Evolutionary conservation across 176 grass and related monocot genomes (phyloP).

Genomic region (Avena sativa): DNA sequence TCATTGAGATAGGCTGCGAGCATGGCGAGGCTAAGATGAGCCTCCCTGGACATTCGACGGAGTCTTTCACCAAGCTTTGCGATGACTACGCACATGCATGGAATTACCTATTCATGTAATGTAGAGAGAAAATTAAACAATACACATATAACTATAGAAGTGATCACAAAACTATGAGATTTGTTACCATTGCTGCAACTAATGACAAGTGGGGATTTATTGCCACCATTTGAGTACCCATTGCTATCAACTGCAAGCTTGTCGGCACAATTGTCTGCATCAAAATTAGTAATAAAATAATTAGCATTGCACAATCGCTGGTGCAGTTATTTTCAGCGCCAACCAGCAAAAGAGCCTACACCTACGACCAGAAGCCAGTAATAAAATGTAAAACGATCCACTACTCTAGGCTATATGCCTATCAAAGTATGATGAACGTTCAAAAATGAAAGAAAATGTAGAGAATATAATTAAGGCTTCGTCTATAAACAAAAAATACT

Average conservation of each 20-base stretch:
- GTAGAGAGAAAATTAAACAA: conserved; percentile 39
- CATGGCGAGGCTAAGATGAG: conserved; percentile 59
- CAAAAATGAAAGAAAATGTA: not conserved
- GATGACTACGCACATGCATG: conserved; percentile 60
- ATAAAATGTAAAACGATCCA: not conserved
- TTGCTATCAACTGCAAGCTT: conserved; percentile 71
- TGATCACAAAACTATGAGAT: conserved; percentile 22
- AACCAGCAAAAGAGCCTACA: not conserved
- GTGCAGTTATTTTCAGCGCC: no score
- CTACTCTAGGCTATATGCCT: not conserved
- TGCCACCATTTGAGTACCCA: conserved; percentile 74
- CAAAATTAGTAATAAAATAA: conserved; percentile 39
- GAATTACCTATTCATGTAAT: conserved; percentile 56
- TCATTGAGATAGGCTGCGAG: conserved; percentile 79
- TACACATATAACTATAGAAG: not conserved
- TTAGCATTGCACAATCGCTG: not conserved
- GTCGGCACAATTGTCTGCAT: conserved; percentile 69
- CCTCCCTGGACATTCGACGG: conserved; percentile 62
- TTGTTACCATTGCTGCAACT: conserved; percentile 53
- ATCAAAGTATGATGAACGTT: not conserved
- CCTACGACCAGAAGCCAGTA: not conserved
- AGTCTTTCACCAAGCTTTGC: conserved; percentile 66
- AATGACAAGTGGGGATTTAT: conserved; percentile 65
- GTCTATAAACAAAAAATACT: conserved; percentile 2
- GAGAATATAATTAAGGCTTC: not conserved